Evolutionary conservation across 106 monocot species (phyloP).

Genomic region (Gastrodia elata): DNA sequence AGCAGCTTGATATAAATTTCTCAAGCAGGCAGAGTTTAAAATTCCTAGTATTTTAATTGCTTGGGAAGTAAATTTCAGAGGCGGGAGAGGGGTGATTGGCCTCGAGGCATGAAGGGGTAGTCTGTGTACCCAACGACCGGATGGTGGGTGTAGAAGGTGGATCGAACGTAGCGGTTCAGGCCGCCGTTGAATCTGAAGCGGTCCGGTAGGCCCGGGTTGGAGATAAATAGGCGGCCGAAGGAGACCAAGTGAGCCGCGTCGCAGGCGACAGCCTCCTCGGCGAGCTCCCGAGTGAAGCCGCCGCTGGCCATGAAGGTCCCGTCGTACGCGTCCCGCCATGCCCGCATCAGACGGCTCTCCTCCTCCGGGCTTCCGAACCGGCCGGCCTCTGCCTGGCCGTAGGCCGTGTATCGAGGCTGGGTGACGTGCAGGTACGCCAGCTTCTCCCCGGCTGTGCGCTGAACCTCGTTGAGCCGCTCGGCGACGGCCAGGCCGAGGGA

Average conservation of each 20-base stretch:
- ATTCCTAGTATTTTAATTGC: too few species aligned
- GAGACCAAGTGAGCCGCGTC: slow-evolving; percentile 84
- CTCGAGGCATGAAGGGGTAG: slow-evolving; percentile 49
- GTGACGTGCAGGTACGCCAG: slow-evolving; percentile 91
- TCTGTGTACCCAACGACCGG: slow-evolving; percentile 87
- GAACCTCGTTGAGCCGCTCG: slow-evolving; percentile 47
- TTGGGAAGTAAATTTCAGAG: not conserved
- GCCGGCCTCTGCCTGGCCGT: slow-evolving; percentile 84
- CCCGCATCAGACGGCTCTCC: slow-evolving; percentile 41
- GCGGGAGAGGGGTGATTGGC: not conserved
- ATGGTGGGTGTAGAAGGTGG: slow-evolving; percentile 80
- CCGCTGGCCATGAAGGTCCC: slow-evolving; percentile 89
- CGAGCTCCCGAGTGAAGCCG: slow-evolving; percentile 78
- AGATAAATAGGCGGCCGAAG: slow-evolving; percentile 79
- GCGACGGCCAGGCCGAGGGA: slow-evolving; percentile 54
- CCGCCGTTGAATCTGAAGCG: slow-evolving; percentile 34
- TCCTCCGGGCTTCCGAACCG: slow-evolving; percentile 48
- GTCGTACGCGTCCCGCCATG: slow-evolving; percentile 38
- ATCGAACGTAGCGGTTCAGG: slow-evolving; percentile 57
- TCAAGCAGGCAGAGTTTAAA: too few species aligned
- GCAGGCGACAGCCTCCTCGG: slow-evolving; percentile 53
- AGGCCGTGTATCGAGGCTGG: slow-evolving; percentile 82
- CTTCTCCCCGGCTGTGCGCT: slow-evolving; percentile 21
- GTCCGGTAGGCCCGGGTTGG: slow-evolving; percentile 74
- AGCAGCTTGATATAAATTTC: too few species aligned